Base-by-base conservation (phyloP, 192 early-diverging fungal species). In the Coemansia sp. region DNA sequence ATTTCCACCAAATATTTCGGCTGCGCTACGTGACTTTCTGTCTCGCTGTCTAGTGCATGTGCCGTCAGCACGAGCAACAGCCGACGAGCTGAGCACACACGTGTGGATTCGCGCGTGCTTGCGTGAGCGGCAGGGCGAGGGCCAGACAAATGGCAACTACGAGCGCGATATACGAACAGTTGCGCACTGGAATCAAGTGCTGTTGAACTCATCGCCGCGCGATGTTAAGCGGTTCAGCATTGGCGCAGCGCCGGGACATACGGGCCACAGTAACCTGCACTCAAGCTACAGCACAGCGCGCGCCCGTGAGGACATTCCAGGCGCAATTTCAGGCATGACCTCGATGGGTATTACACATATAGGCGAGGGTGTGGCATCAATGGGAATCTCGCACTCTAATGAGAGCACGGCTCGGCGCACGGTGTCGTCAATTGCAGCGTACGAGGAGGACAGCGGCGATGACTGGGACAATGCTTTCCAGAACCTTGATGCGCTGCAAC, bases 31-130 rank as follows among this genome's bases (percentile, higher is more conserved):
- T 7, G 88, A 96, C 61, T 96, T 94, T 75, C 74, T 96, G 26
- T 78, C 84, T 37, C 71, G 83, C 51, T 94, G 93, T 57, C 91
- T 94, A 50, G 87, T 89, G 27, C 90, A 92, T 61, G 88, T 93
- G 62, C 84, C 85, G n/a, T 84, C 86, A 12, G 73, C 84, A 9
- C 79, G 89, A 22, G 83, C 86, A 4, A 81, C 87, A 0, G 92
- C 94, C 8, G 83, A 69, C 31, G 85, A 85, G 57, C 80, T 95
- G 23, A 74, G 88, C n/a, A 72, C 82, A 39, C 92, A 82, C 66
- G 63, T 59, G 55, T 76, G 71, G 74, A 76, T 77, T 59, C 67
- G 57, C 41, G 54, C 64, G 43, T 79, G 76, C 48, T 56, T 71
- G 63, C 64, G 68, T 26, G 73, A 69, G 62, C 62, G 67, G 6